Percentiles rank a stretch among this genome's conserved stretches.
phyloP scores from a whole-genome alignment of 2,329 filamentous ascomycete species.

The Microcyclospora pomicola region DNA sequence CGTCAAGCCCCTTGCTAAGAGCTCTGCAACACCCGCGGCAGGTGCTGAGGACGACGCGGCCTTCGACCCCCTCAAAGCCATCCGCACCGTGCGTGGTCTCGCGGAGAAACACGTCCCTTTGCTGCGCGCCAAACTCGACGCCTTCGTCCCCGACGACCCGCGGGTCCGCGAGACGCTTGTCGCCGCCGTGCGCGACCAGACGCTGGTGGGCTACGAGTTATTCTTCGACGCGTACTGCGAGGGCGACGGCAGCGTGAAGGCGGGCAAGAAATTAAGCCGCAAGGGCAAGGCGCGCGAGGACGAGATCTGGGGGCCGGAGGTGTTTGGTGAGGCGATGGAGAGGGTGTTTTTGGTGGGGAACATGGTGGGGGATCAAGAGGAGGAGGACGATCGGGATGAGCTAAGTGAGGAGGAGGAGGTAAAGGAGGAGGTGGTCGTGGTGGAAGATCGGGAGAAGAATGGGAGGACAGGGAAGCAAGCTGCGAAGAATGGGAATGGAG shows the following conservation, averaged over 20 bases:
- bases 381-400: conserved; percentile 17
- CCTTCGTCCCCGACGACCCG: conserved; percentile 47
- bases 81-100: conserved; percentile 35
- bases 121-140: conserved; percentile 43
- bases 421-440: no score
- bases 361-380: conserved; percentile 22
- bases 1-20: conserved; percentile 1
- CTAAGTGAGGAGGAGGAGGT: no score
- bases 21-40: not conserved
- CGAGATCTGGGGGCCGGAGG: conserved; percentile 50
- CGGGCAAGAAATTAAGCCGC: conserved; percentile 22
- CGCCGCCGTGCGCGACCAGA: conserved; percentile 50
- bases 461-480: no score
- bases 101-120: conserved; percentile 45
- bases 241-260: conserved; percentile 7
- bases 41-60: conserved; percentile 4
- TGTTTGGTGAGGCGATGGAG: conserved; percentile 49
- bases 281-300: conserved; percentile 49
- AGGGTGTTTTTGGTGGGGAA: conserved; percentile 44
- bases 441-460: no score
- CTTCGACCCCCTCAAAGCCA: conserved; percentile 20
- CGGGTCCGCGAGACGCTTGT: conserved; percentile 53
- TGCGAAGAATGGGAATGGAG: no score
- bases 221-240: conserved; percentile 45
- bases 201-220: conserved; percentile 48